Evolutionary conservation across 371 early-diverging fungal species (phyloP), one percentile per base, ranked within the genome.

Genomic region (Mortierella sp.): DNA sequence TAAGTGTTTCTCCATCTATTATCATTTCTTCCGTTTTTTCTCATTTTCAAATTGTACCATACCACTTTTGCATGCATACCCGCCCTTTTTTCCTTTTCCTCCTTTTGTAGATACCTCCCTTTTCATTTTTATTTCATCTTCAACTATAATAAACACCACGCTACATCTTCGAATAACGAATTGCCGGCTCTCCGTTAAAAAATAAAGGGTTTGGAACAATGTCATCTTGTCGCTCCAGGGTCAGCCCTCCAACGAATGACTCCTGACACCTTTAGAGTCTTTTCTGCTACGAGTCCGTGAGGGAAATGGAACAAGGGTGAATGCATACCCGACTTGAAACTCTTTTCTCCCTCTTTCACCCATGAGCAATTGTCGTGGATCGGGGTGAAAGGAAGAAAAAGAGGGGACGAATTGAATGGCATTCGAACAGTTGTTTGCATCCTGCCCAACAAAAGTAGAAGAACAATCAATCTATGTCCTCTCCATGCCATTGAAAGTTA

Each of bases 61-160:
- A 64, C 37, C 40, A 5, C 54, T 59, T 64, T 64, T 37, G 64
- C 53, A 53, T 53, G 53, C 64, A 64, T 64, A 64, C 40, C 34
- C 51, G 16, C 26, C 48, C 6, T 44, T 48, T 46, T 46, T 46
- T 46, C 13, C 48, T 46, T 46, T 67, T 67, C 14, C 71, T 48
- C n/a, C n/a, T n/a, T n/a, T n/a, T 50, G 50, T 71, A 46, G 50
- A 71, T 71, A 34, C 51, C 72, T 51, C 31, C 8, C 28, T 13
- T 34, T 71, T 21, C 21, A 19, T 26, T 24, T 46, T 21, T 28
- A 10, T 59, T 59, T 64, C 3, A 19, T 37, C 64, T 21, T 64
- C 37, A 37, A 31, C 59, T n/a, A 26, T 26, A 64, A 64, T 64
- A 64, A 64, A 37, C 10, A 61, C 26, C 28, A 13, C 54, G 5